phyloP scores from a whole-genome alignment of 2,329 filamentous ascomycete species.

The Nemania serpens region DNA sequence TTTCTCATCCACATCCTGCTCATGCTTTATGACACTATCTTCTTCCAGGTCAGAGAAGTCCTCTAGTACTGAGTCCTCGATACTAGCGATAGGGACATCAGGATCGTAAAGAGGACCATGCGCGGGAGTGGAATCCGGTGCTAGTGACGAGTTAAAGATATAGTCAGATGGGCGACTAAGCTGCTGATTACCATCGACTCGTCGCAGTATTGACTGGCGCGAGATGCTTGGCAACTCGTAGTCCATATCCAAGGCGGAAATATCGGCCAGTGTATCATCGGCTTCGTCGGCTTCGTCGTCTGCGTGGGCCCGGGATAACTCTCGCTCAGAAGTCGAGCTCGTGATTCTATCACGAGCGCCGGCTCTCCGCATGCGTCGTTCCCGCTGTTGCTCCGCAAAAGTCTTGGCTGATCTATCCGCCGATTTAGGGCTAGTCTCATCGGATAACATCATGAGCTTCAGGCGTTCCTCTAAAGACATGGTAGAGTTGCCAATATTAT shows the following conservation, averaged over 20 bases:
- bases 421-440: conserved; percentile 51
- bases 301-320: conserved; percentile 44
- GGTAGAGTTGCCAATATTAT: conserved; percentile 72
- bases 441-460: conserved; percentile 85
- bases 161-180: conserved; percentile 65
- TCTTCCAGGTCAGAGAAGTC: conserved; percentile 54
- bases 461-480: conserved; percentile 88
- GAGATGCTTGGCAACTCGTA: conserved; percentile 81
- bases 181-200: conserved; percentile 70
- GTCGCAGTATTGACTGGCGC: conserved; percentile 88
- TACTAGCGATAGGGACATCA: conserved; percentile 86
- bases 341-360: conserved; percentile 53
- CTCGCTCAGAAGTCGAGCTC: conserved; percentile 51
- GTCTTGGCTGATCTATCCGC: conserved; percentile 48
- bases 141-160: conserved; percentile 63
- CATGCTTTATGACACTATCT: conserved; percentile 69
- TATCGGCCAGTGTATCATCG: conserved; percentile 64
- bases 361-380: conserved; percentile 70
- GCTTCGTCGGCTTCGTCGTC: conserved; percentile 61
- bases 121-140: conserved; percentile 62
- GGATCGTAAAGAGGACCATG: conserved; percentile 73
- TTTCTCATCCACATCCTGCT: conserved; percentile 60
- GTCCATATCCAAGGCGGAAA: conserved; percentile 61
- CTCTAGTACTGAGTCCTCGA: conserved; percentile 70
- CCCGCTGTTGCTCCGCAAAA: conserved; percentile 68